Evolutionary conservation across 257 asterid genomes (phyloP).

Genomic region (Penstemon eatonii): DNA sequence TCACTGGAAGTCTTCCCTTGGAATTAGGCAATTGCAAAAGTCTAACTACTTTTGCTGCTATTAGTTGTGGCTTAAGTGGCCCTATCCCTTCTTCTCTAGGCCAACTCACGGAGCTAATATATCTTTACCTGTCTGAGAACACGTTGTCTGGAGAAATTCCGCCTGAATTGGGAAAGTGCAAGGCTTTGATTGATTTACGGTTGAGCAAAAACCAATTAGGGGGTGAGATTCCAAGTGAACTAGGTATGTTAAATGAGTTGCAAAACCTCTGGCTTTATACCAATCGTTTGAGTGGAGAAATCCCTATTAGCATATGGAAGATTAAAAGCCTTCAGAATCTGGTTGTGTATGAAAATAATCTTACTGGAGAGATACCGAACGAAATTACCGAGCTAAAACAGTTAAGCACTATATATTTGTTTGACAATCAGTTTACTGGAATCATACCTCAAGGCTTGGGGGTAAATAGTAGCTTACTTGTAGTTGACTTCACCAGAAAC

Average conservation of each 20-base stretch:
- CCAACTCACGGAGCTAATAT: conserved; percentile 43
- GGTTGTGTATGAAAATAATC: conserved; percentile 57
- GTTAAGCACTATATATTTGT: conserved; percentile 52
- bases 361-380: conserved; percentile 69
- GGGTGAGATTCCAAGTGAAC: conserved; percentile 64
- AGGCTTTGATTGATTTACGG: conserved; percentile 53
- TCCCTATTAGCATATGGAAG: conserved; percentile 65
- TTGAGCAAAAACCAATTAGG: conserved; percentile 50
- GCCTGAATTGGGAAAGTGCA: conserved; percentile 67
- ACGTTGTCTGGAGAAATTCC: conserved; percentile 70
- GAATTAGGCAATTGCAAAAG: conserved; percentile 63
- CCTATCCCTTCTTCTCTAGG: conserved; percentile 70
- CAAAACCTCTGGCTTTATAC: conserved; percentile 44
- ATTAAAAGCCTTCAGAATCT: conserved; percentile 56
- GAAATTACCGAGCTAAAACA: conserved; percentile 62
- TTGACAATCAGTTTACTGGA: conserved; percentile 64
- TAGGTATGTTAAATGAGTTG: conserved; percentile 55
- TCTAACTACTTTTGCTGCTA: conserved; percentile 46
- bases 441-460: conserved; percentile 80
- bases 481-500: conserved; percentile 64
- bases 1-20: conserved; percentile 59
- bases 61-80: conserved; percentile 58
- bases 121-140: conserved; percentile 62
- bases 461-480: conserved; percentile 52
- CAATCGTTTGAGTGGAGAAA: conserved; percentile 69